Evolutionary conservation across 2,329 filamentous ascomycete species (phyloP).

Genomic region (Hypoxylon sp.): DNA sequence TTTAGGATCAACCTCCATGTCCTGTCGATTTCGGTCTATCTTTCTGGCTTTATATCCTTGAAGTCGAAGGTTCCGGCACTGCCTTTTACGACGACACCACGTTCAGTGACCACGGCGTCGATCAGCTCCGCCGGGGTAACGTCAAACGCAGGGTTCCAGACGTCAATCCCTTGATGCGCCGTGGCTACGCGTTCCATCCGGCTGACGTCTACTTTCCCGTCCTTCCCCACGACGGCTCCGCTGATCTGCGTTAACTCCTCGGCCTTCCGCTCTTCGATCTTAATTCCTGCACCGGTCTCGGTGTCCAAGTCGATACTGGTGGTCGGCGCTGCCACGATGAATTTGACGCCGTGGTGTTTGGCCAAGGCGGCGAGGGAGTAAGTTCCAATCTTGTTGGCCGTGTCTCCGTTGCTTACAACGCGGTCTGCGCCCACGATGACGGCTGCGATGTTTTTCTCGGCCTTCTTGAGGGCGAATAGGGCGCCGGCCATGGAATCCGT

Average conservation of each 20-base stretch:
- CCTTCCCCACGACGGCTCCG: constrained; percentile 73
- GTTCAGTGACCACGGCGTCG: constrained; percentile 93
- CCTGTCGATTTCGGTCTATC: constrained; percentile 56
- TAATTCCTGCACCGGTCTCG: constrained; percentile 77
- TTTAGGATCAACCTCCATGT: constrained; percentile 30
- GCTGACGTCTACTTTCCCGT: constrained; percentile 69
- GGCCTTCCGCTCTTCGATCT: constrained; percentile 85
- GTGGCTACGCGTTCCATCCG: constrained; percentile 78
- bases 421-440: constrained; percentile 95
- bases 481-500: constrained; percentile 97
- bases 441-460: constrained; percentile 74
- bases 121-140: constrained; percentile 90
- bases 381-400: constrained; percentile 98
- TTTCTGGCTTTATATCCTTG: constrained; percentile 61
- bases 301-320: constrained; percentile 92
- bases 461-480: constrained; percentile 72
- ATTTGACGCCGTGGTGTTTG: constrained; percentile 86
- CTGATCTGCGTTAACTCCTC: constrained; percentile 86
- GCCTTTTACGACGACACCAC: constrained; percentile 83
- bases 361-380: constrained; percentile 93
- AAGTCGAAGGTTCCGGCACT: constrained; percentile 74
- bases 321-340: constrained; percentile 91
- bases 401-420: constrained; percentile 95
- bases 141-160: constrained; percentile 98
- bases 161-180: constrained; percentile 77